Conservation (phyloP, 2,329 filamentous ascomycete genomes). For the Talaromyces atroroseus region DNA sequence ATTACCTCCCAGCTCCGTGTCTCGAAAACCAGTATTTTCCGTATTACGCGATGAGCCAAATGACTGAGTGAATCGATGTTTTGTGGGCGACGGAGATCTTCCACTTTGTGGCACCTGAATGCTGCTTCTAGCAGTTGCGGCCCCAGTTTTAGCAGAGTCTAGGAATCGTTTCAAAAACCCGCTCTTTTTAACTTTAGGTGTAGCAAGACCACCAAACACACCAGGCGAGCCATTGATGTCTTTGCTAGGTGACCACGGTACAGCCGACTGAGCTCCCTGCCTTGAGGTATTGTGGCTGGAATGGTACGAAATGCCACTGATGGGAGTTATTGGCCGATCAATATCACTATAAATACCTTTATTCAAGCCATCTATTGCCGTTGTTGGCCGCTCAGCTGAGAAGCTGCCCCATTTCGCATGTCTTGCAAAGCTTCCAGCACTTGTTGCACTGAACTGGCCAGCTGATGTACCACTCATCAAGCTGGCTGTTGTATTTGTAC, state of each 20-base stretch:
- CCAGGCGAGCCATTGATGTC: constrained; percentile 60
- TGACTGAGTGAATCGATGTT: constrained; percentile 43
- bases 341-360: constrained; percentile 36
- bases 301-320: constrained; percentile 82
- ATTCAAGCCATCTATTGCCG: constrained; percentile 36
- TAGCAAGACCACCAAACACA: constrained; percentile 69
- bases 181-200: constrained; percentile 72
- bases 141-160: constrained; percentile 87
- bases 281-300: constrained; percentile 69
- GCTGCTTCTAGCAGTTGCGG: constrained; percentile 80
- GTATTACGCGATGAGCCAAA: constrained; percentile 35
- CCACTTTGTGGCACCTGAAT: constrained; percentile 60
- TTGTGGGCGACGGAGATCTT: constrained; percentile 43
- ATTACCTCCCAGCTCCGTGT: constrained; percentile 60
- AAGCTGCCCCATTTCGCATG: constrained; percentile 46
- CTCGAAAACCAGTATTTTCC: constrained; percentile 54
- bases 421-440: constrained; percentile 84
- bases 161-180: constrained; percentile 96
- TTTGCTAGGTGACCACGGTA: constrained; percentile 50
- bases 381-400: constrained; percentile 39
- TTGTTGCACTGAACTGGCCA: constrained; percentile 86
- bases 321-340: constrained; percentile 47
- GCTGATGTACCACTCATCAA: constrained; percentile 93
- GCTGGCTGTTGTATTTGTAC: constrained; percentile 74
- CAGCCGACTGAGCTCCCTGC: constrained; percentile 57